Evolutionary conservation across 78 protist species (phyloP), one percentile per base, ranked within the genome.

Genomic region (Andalucia godoyi): DNA sequence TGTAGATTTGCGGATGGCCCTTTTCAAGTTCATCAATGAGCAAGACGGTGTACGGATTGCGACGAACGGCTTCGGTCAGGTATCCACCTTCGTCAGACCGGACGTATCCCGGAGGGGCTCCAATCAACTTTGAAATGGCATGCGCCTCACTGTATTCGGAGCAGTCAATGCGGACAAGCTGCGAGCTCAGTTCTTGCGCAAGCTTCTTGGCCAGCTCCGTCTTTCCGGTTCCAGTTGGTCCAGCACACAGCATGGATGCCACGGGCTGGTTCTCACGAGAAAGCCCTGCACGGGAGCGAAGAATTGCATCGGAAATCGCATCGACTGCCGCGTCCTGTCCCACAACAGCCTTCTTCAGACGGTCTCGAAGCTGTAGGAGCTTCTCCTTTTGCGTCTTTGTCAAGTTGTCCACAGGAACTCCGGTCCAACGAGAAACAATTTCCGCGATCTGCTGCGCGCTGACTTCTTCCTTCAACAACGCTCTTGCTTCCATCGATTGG

Each of bases 31-130:
- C 99, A 49, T 97, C 99, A 33, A 97, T 83, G n/a, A 97, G 78
- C 12, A 97, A 91, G 12, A 93, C 97, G 18, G 72, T 13, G 80
- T 95, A 92, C 25, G 99, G 98, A 12, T 90, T 69, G 42, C 96
- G 66, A 21, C 97, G 79, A 7, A 95, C 95, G 8, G 96, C 93
- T 66, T 95, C 99, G 4, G 99, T 93, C 59, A 97, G 86, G 77
- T 89, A 95, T 12, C 99, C 99, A 42, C 99, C 99, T 57, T 87
- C 87, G 36, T 94, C 99, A 72, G 86, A 82, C 29, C 96, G 98
- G 9, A 97, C 95, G 58, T 97, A 97, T 12, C 99, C 98, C 7
- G 99, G 98, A 4, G 99, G 98, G 21, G 96, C 79, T 32, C 99
- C 99, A 52, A 97, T 94, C 34, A 97, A 76, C 29, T 96, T 65